Conservation (phyloP, 345 rosid genomes). For the Litchi chinensis region DNA sequence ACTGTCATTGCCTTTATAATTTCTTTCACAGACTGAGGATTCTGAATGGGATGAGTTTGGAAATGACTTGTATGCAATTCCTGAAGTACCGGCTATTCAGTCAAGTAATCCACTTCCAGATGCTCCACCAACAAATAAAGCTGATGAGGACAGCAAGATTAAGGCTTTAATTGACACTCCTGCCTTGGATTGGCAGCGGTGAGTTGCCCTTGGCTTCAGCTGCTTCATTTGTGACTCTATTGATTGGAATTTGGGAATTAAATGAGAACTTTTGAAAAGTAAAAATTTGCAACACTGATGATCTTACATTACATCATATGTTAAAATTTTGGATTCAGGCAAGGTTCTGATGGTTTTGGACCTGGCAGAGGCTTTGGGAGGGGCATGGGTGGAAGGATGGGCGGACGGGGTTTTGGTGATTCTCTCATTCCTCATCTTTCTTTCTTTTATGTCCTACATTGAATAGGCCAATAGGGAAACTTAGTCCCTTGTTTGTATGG, state of each 20-base stretch:
- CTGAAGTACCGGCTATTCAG: slow-evolving; percentile 61
- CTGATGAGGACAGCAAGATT: slow-evolving; percentile 94
- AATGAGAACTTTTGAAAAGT: background rate
- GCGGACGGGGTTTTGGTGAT: slow-evolving; percentile 97
- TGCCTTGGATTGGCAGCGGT: slow-evolving; percentile 99
- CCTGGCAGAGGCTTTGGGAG: slow-evolving; percentile 94
- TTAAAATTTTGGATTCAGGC: slow-evolving; percentile 50
- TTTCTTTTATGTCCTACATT: background rate
- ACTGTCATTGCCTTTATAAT: background rate
- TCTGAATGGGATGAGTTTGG: slow-evolving; percentile 97
- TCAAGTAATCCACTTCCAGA: slow-evolving; percentile 52
- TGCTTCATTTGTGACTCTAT: slow-evolving; percentile 2
- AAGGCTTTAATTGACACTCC: slow-evolving; percentile 92
- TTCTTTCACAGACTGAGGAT: slow-evolving; percentile 62
- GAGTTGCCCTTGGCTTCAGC: slow-evolving; percentile 28
- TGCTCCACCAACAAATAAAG: slow-evolving; percentile 61
- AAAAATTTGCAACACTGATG: background rate
- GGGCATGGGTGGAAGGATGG: slow-evolving; percentile 89
- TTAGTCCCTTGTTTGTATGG: background rate
- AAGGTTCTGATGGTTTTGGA: slow-evolving; percentile 82
- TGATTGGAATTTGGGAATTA: slow-evolving; percentile 11
- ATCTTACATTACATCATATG: background rate
- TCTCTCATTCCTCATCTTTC: slow-evolving; percentile 23
- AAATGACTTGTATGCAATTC: slow-evolving; percentile 87
- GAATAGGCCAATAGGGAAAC: background rate